phyloP scores from a whole-genome alignment of 2,329 filamentous ascomycete species.

The Ceratocystis alfenasii region DNA sequence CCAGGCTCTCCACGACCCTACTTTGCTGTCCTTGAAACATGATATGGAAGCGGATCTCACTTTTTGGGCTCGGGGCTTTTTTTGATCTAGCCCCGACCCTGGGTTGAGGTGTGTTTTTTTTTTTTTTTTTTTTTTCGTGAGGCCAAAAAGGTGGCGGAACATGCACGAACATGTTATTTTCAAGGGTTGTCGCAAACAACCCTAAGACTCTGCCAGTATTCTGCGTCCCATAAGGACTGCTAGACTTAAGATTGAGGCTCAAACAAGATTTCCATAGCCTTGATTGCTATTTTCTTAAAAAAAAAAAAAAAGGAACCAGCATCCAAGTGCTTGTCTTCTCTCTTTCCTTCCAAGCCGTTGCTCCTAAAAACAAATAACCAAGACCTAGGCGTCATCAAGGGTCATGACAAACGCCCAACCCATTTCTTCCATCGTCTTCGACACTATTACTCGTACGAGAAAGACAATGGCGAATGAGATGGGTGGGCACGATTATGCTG shows the following conservation, averaged over 20 bases:
- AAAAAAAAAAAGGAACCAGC: no score
- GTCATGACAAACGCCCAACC: background rate
- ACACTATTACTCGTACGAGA: slow-evolving; percentile 6
- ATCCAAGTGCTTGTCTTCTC: no score
- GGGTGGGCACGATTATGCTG: background rate
- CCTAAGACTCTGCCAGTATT: background rate
- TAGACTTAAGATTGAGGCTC: background rate
- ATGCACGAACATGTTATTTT: background rate
- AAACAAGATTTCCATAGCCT: background rate
- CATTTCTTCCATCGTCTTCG: slow-evolving; percentile 3
- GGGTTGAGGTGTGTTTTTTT: background rate
- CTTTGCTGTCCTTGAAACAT: background rate
- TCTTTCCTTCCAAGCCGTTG: no score
- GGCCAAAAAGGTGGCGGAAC: background rate
- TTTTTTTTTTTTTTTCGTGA: background rate
- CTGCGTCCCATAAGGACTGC: background rate
- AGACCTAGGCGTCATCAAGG: background rate
- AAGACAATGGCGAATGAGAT: background rate
- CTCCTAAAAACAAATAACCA: no score
- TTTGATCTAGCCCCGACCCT: background rate
- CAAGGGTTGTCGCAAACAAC: background rate
- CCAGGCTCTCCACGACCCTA: background rate
- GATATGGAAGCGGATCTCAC: background rate
- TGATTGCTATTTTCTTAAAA: background rate
- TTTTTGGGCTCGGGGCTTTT: background rate